Evolutionary conservation across 352 stramenopile species (phyloP), one percentile per base, ranked within the genome.

Genomic region (Globisporangium camurandrum): DNA sequence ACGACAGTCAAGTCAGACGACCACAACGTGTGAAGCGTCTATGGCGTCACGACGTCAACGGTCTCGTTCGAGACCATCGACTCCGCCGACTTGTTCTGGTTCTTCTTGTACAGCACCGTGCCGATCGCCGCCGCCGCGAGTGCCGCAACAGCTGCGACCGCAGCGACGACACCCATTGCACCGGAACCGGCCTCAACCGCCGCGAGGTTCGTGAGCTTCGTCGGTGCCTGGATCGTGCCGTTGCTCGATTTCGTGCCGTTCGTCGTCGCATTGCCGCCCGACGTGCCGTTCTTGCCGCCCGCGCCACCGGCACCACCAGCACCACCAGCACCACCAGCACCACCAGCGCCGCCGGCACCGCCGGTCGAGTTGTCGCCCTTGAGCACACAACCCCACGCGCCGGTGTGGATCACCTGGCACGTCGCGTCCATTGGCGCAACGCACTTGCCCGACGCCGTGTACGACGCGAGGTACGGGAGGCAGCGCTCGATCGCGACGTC

Each of bases 401-500:
- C 57, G 10, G 51, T 54, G 38, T 54, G 48, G 41, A 62, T 59
- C 31, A 50, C 31, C 37, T 63, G 31, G 49, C 59, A 67, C 19
- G 19, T 36, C 10, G 30, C 30, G 30, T 34, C 30, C 30, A 34
- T 11, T 12, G 30, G 30, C 6, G 30, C 30, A 11, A 34, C 30
- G 30, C 30, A 34, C 30, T 6, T 34, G 6, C 11, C 11, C 30
- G 11, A 6, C 6, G 6, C 30, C 30, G 11, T 11, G 30, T 34
- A 34, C 50, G 34, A 31, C 37, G 47, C 56, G 34, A 33, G 53
- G n/a, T n/a, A n/a, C n/a, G n/a, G n/a, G n/a, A n/a, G n/a, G n/a
- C n/a, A n/a, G n/a, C n/a, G n/a, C n/a, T 49, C 57, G 16, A 67
- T 60, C 38, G 71, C 66, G 19, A 66, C 53, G 42, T 72, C 66